Conservation (phyloP, 2,329 filamentous ascomycete species). For the Thyridium curvatum region DNA sequence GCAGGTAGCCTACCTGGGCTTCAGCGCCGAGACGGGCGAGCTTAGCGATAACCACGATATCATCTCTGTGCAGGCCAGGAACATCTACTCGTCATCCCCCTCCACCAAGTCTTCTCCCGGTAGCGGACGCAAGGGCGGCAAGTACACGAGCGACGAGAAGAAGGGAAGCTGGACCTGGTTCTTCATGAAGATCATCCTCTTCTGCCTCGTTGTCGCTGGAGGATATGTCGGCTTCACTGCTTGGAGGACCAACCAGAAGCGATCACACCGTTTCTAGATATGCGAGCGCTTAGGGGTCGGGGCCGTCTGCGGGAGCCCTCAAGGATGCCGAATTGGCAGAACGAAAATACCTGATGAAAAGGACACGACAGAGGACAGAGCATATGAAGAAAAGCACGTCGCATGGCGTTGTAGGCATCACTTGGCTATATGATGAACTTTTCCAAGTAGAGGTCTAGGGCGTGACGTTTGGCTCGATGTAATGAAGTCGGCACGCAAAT, state of each 20-base stretch:
- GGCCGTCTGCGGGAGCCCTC: neutral
- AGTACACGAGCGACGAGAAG: conserved; percentile 26
- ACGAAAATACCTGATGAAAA: too few species aligned
- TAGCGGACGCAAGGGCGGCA: conserved; percentile 22
- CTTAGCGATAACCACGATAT: conserved; percentile 98
- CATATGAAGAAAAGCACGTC: too few species aligned
- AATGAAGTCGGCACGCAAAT: too few species aligned
- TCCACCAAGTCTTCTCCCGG: conserved; percentile 31
- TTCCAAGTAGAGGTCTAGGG: too few species aligned
- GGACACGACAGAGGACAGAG: too few species aligned
- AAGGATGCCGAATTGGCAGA: too few species aligned
- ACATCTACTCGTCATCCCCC: conserved; percentile 67
- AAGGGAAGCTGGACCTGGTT: conserved; percentile 54
- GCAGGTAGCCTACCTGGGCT: conserved; percentile 66
- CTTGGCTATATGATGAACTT: too few species aligned
- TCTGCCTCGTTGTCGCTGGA: conserved; percentile 63
- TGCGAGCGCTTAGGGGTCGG: neutral
- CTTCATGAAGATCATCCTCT: conserved; percentile 76
- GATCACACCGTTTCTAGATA: conserved; percentile 48
- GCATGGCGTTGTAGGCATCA: too few species aligned
- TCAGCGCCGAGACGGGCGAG: conserved; percentile 88
- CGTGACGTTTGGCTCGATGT: too few species aligned
- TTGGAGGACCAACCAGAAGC: conserved; percentile 63
- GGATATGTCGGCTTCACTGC: conserved; percentile 81
- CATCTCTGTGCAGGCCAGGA: conserved; percentile 77